Conservation (phyloP, 2,329 filamentous ascomycete genomes). For the Keithomyces neogunnii region DNA sequence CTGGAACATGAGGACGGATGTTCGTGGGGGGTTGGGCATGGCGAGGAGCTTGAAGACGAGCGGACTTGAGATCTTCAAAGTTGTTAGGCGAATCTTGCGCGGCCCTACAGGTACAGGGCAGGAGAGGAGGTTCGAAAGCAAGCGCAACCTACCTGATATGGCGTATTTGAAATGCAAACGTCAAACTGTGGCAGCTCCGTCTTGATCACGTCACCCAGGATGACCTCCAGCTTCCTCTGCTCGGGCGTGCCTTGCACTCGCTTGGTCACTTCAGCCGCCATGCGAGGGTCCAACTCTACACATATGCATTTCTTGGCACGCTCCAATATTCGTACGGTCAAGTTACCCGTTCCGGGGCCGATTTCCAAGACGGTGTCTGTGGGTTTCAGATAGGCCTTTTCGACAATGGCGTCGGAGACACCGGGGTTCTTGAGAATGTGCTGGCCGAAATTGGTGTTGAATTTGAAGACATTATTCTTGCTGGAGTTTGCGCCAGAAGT, state of each 20-base stretch:
- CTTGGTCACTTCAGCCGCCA: constrained; percentile 92
- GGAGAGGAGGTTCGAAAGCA: not conserved
- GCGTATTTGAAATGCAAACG: constrained; percentile 65
- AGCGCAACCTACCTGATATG: constrained; percentile 45
- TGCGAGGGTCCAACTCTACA: constrained; percentile 89
- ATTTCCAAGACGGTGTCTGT: constrained; percentile 88
- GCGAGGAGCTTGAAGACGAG: constrained; percentile 85
- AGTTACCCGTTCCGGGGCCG: constrained; percentile 79
- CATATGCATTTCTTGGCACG: constrained; percentile 74
- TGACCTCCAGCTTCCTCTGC: constrained; percentile 75
- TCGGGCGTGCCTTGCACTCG: constrained; percentile 84
- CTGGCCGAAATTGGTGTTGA: constrained; percentile 81
- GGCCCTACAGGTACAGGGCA: not conserved
- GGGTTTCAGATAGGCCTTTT: constrained; percentile 81
- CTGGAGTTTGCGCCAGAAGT: constrained; percentile 5
- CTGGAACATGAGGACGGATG: constrained; percentile 92
- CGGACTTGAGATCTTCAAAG: constrained; percentile 69
- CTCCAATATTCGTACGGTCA: constrained; percentile 84
- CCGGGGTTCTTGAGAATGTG: constrained; percentile 92
- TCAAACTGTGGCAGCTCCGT: constrained; percentile 69
- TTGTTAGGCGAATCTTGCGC: not conserved
- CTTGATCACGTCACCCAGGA: constrained; percentile 85
- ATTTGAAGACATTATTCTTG: constrained; percentile 88
- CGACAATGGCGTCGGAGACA: constrained; percentile 61
- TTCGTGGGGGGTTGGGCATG: constrained; percentile 70